Base-by-base conservation (phyloP, 768 basidiomycete species). In the Tylopilus plumbeoviolaceoides region DNA sequence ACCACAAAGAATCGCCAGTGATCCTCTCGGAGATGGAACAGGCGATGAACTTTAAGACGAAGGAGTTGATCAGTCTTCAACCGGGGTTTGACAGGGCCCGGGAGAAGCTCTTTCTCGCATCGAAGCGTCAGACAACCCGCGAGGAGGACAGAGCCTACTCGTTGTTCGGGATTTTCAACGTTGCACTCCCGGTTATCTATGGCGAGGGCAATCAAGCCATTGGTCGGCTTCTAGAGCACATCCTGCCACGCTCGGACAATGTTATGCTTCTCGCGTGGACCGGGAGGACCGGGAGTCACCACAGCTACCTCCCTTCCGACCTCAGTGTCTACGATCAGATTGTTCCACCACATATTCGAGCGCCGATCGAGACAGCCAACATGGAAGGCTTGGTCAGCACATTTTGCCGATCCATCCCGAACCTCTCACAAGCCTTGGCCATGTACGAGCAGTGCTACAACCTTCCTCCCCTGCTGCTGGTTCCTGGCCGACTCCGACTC, bases 71-170 rank as follows among this genome's bases (percentile, higher is more conserved):
- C 0, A 7, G 2, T 15, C 46, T 57, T 30, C 17, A 10, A 2
- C 43, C 54, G 1, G 55, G 61, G 3, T 11, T 44, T 12, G 18
- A 41, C 1, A 36, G 17, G 10, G 23, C 25, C 1, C 49, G 48
- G 5, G 55, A 55, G 23, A 57, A 42, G 38, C 48, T 63, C 1
- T 41, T 20, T 10, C 40, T 54, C 30, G 63, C 62, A 12, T 60
- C 62, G 1, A 39, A 0, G 10, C 47, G 61, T 2, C 30, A 30
- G 5, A 56, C 62, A 9, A 62, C 61, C 1, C 11, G 12, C 5
- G 46, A 18, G 9, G 62, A 60, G 44, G 62, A 62, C 10, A 46
- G 23, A 4, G 54, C 60, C 1, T 63, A 61, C 42, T 62, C 48
- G 0, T n/a, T 63, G 15, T 21, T 59, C 12, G 60, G 57, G 4